Conservation (phyloP, 2,329 filamentous ascomycete species). For the Bipolaris victoriae region DNA sequence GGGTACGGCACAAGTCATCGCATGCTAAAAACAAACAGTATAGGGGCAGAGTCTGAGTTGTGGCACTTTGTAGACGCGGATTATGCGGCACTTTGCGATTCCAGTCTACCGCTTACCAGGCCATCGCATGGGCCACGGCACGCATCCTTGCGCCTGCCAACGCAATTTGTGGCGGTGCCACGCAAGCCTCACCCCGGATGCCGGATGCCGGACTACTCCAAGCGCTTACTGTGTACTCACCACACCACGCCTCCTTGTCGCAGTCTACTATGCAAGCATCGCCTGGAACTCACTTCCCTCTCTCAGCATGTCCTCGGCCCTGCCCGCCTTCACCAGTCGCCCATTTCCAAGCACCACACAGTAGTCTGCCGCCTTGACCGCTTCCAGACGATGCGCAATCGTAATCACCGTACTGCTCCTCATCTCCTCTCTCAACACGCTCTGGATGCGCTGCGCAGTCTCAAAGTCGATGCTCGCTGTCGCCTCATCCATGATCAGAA, state of each 20-base stretch:
- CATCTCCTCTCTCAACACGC: constrained; percentile 63
- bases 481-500: constrained; percentile 71
- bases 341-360: constrained; percentile 62
- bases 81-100: constrained; percentile 24
- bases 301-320: constrained; percentile 43
- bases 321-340: constrained; percentile 50
- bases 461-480: constrained; percentile 69
- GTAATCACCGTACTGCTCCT: constrained; percentile 66
- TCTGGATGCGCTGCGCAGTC: constrained; percentile 63
- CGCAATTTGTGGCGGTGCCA: constrained; percentile 21
- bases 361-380: constrained; percentile 64
- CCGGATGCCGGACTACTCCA: not conserved
- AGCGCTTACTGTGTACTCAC: not conserved
- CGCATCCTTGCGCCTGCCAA: constrained; percentile 24
- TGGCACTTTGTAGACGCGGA: constrained; percentile 22
- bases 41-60: not conserved
- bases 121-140: not conserved
- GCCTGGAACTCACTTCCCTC: constrained; percentile 43
- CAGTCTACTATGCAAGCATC: constrained; percentile 37
- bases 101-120: constrained; percentile 15
- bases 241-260: not conserved
- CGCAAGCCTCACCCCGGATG: constrained; percentile 14
- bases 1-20: constrained; percentile 11
- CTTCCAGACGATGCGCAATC: constrained; percentile 69
- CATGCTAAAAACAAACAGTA: constrained; percentile 16